Conservation (phyloP, 1,284 basidiomycete species). For the Ustilago sp. region DNA sequence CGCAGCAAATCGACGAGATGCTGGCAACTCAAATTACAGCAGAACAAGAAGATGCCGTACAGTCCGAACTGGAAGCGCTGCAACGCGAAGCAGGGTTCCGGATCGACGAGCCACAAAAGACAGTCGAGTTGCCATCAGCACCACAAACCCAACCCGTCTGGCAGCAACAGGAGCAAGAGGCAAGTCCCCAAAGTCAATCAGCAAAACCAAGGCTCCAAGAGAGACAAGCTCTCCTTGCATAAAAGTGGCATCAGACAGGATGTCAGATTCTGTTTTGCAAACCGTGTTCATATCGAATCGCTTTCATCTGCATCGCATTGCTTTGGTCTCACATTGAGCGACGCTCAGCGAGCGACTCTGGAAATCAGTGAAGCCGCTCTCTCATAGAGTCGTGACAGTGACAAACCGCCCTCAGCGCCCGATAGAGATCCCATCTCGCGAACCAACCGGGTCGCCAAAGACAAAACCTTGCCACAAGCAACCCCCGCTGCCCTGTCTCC, state of each 20-base stretch:
- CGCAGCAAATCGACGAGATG: slow-evolving; percentile 89
- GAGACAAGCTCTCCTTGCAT: slow-evolving; percentile 36
- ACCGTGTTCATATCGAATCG: neutral
- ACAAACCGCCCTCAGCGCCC: slow-evolving; percentile 33
- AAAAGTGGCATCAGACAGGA: neutral
- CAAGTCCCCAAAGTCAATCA: slow-evolving; percentile 15
- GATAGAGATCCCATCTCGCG: slow-evolving; percentile 33
- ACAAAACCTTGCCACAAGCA: slow-evolving; percentile 19
- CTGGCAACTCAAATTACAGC: slow-evolving; percentile 82
- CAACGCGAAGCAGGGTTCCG: slow-evolving; percentile 45
- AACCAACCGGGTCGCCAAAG: slow-evolving; percentile 27
- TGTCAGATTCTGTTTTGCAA: neutral
- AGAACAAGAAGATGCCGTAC: slow-evolving; percentile 94
- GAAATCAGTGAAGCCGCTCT: slow-evolving; percentile 29
- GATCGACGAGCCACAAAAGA: slow-evolving; percentile 18
- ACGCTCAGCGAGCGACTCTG: slow-evolving; percentile 6
- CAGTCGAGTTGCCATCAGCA: slow-evolving; percentile 33
- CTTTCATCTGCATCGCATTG: neutral
- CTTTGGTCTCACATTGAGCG: neutral
- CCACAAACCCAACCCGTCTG: slow-evolving; percentile 43
- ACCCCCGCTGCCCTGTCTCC: slow-evolving; percentile 8
- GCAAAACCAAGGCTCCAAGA: slow-evolving; percentile 21
- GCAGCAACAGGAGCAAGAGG: slow-evolving; percentile 14
- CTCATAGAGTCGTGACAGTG: slow-evolving; percentile 28
- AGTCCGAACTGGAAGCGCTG: slow-evolving; percentile 74